Conservation (phyloP, 352 stramenopile species). For the Aphanomyces stellatus region DNA sequence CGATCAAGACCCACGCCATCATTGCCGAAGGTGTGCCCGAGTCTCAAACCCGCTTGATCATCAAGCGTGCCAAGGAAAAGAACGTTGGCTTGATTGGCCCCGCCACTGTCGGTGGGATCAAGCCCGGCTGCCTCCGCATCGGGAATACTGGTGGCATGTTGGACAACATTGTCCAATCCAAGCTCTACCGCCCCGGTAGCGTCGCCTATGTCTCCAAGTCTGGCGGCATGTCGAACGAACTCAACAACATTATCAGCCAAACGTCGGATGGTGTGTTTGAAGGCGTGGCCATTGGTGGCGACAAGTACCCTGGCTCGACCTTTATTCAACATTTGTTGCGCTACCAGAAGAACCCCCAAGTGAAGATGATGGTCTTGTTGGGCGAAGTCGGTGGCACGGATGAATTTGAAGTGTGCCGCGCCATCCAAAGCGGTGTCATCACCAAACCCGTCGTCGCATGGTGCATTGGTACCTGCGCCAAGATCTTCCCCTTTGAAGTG, state of each 20-base stretch:
- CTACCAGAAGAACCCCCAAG: conserved; percentile 92
- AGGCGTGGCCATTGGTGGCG: conserved; percentile 88
- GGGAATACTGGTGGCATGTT: conserved; percentile 97
- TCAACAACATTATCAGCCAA: conserved; percentile 97
- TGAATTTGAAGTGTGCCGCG: conserved; percentile 93
- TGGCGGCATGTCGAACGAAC: conserved; percentile 96
- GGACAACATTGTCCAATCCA: conserved; percentile 97
- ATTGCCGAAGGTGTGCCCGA: conserved; percentile 96
- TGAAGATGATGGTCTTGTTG: conserved; percentile 96
- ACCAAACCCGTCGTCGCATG: conserved; percentile 96
- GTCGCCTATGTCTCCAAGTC: conserved; percentile 97
- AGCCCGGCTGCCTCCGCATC: conserved; percentile 95
- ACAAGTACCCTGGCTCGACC: conserved; percentile 94
- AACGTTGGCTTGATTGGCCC: conserved; percentile 93
- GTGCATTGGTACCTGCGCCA: conserved; percentile 96
- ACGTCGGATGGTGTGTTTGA: conserved; percentile 96
- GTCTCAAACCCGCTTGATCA: conserved; percentile 90
- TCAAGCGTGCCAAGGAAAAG: conserved; percentile 87
- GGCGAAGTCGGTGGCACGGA: conserved; percentile 94
- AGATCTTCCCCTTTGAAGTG: conserved; percentile 96
- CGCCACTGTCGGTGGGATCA: conserved; percentile 95
- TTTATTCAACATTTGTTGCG: conserved; percentile 96
- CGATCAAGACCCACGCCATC: conserved; percentile 95
- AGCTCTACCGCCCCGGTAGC: conserved; percentile 93
- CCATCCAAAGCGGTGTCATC: conserved; percentile 90